Percentiles rank a stretch among this genome's conserved stretches.
Conservation (phyloP, 257 asterid species). For the Anisodus tanguticus region DNA sequence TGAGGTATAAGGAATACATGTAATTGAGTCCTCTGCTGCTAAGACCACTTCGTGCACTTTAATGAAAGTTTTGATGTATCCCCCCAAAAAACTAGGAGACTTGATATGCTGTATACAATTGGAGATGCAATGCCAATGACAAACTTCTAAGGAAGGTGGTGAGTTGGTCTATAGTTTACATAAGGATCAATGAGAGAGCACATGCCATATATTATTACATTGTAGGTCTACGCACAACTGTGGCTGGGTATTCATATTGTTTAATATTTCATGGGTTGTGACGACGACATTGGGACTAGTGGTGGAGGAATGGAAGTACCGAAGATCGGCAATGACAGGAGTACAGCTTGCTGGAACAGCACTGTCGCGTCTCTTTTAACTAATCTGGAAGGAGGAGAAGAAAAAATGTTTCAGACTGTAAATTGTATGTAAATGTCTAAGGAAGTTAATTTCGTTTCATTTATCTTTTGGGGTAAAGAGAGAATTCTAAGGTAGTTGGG, state of each 20-base stretch:
- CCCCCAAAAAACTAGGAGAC: background rate
- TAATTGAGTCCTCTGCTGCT: background rate
- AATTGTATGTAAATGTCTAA: background rate
- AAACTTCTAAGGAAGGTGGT: background rate
- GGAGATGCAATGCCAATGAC: background rate
- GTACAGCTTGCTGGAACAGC: background rate
- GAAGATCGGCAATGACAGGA: background rate
- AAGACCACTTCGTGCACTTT: background rate
- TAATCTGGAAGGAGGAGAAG: background rate
- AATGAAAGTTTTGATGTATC: background rate
- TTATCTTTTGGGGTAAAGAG: background rate
- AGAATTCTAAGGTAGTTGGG: background rate
- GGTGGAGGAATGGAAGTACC: background rate
- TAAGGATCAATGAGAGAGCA: background rate
- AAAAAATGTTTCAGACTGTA: background rate
- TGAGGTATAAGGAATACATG: background rate
- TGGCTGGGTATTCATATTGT: background rate
- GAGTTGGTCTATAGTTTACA: background rate
- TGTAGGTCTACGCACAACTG: background rate
- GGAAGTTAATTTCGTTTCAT: background rate
- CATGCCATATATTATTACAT: background rate
- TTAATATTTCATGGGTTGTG: slow-evolving; percentile 16
- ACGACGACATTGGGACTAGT: background rate
- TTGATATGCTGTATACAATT: background rate
- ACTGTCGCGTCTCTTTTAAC: background rate